phyloP scores from a whole-genome alignment of 208 protist species.

The Blastocrithidia nonstop region DNA sequence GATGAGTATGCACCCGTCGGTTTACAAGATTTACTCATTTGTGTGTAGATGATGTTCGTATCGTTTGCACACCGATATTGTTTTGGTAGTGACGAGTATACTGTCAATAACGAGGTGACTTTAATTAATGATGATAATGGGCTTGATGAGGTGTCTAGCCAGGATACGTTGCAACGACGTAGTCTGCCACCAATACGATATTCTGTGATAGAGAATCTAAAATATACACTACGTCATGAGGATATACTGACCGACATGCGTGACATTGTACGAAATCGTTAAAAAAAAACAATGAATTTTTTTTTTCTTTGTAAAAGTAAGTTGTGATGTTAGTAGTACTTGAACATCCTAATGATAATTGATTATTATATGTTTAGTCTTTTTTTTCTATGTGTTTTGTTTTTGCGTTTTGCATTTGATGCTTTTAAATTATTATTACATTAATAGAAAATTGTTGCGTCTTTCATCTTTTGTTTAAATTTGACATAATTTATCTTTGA shows the following conservation, averaged over 20 bases:
- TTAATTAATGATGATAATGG: constrained; percentile 13
- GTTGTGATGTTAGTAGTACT: too few species aligned
- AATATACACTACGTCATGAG: constrained; percentile 72
- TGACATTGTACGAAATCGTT: constrained; percentile 62
- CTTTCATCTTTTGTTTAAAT: too few species aligned
- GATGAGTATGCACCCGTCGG: constrained; percentile 39
- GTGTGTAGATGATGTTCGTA: constrained; percentile 86
- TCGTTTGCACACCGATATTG: constrained; percentile 82
- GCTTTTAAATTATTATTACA: too few species aligned
- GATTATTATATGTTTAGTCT: too few species aligned
- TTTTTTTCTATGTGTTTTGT: too few species aligned
- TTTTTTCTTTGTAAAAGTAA: too few species aligned
- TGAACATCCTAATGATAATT: too few species aligned
- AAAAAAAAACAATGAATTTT: too few species aligned
- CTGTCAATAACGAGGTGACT: constrained; percentile 6
- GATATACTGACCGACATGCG: constrained; percentile 63
- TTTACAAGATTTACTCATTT: constrained; percentile 82
- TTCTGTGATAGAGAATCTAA: constrained; percentile 57
- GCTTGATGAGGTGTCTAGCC: too few species aligned
- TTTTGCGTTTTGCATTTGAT: too few species aligned
- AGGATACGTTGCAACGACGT: constrained; percentile 12
- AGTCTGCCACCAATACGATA: constrained; percentile 57
- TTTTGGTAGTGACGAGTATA: constrained; percentile 80
- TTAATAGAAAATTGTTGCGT: too few species aligned
- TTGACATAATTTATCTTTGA: too few species aligned